These are phyloP conservation scores for Gastrolobium bilobum DNA, from an alignment of 306 rosid genomes.

Conservation along the genomic window DNA sequence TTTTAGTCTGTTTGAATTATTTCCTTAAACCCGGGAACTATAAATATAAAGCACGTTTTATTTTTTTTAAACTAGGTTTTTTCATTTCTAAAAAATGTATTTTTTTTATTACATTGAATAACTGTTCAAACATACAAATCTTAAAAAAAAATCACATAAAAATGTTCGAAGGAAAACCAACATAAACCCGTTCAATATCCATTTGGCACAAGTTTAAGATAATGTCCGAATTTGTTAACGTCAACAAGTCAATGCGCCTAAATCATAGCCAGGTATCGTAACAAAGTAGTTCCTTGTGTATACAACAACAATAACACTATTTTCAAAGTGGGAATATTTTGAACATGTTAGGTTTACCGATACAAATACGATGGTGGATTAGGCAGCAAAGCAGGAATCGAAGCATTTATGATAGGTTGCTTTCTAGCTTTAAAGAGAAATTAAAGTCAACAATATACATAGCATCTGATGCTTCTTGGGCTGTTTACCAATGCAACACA, in stretches of 20 bases:
- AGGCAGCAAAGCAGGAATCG: neutral
- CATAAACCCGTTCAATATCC: neutral
- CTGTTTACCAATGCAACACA: no score
- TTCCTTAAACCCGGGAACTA: neutral
- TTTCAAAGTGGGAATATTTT: slow-evolving; percentile 45
- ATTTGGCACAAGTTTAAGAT: neutral
- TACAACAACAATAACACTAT: neutral
- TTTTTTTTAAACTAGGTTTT: neutral
- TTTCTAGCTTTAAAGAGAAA: neutral
- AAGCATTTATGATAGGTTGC: slow-evolving; percentile 21
- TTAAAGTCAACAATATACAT: slow-evolving; percentile 15
- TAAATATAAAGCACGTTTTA: neutral
- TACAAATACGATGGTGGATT: neutral
- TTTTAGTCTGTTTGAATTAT: no score
- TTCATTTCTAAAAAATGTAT: neutral
- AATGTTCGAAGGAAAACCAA: neutral
- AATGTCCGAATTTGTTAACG: neutral
- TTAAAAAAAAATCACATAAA: neutral
- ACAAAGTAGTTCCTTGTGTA: neutral
- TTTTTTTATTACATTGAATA: neutral
- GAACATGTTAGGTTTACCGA: neutral
- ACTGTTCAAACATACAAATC: no score
- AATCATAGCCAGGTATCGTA: neutral
- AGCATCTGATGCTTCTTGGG: slow-evolving; percentile 16
- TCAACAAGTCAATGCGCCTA: neutral